Evolutionary conservation across 495 filamentous ascomycete species (phyloP).

Genomic region (Tuber microsphaerosporum): DNA sequence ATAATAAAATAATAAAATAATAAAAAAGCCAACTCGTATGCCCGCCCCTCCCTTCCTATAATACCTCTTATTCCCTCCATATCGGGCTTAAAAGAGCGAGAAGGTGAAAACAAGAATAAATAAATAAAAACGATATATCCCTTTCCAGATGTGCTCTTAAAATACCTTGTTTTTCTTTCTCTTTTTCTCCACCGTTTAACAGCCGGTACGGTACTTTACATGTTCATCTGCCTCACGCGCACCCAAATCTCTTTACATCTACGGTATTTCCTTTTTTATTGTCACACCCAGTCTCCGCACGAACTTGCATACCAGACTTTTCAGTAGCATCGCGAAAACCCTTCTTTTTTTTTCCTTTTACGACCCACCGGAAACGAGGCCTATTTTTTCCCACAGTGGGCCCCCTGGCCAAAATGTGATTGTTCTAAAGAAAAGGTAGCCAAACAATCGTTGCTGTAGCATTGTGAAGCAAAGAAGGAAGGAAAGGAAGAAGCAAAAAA

Average conservation of each 20-base stretch:
- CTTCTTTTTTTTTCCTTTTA: background rate
- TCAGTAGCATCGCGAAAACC: background rate
- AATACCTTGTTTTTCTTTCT: background rate
- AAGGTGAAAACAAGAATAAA: background rate
- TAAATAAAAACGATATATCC: background rate
- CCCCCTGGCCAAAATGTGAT: background rate
- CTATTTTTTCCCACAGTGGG: background rate
- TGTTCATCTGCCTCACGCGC: background rate
- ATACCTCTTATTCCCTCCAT: background rate
- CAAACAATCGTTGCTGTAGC: background rate
- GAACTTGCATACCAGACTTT: slow-evolving; percentile 2
- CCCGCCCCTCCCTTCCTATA: background rate
- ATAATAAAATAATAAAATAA: background rate
- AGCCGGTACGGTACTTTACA: background rate
- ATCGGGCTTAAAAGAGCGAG: background rate
- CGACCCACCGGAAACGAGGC: background rate
- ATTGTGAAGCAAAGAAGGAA: background rate
- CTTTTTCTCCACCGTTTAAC: background rate
- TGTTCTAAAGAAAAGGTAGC: background rate
- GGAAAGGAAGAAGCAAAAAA: background rate
- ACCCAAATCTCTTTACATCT: background rate
- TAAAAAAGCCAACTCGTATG: background rate
- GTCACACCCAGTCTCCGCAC: background rate
- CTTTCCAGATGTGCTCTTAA: background rate
- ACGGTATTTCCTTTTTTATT: slow-evolving; percentile 4